Evolutionary conservation across 2,329 filamentous ascomycete genomes (phyloP).

Genomic region (Myrmaecium sp.): DNA sequence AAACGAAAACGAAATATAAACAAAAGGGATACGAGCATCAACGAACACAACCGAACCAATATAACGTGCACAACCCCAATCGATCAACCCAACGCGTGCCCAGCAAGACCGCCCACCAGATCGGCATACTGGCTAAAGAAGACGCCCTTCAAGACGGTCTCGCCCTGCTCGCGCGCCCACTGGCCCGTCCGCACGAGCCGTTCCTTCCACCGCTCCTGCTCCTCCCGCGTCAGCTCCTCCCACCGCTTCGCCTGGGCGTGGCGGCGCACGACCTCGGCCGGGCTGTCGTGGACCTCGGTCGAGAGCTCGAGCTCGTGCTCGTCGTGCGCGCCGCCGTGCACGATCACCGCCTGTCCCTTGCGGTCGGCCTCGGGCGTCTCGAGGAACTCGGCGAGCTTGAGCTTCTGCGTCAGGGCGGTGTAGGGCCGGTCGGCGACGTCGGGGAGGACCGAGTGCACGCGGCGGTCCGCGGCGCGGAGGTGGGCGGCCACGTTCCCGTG

Average conservation of each 20-base stretch:
- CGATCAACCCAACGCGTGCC: too few relatives aligned
- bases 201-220: conserved; percentile 53
- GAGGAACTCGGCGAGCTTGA: background rate
- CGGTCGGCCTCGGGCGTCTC: conserved; percentile 6
- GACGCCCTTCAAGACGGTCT: conserved; percentile 58
- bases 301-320: conserved; percentile 20
- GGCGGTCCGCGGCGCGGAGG: background rate
- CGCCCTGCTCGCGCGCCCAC: conserved; percentile 66
- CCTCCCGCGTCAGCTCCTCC: conserved; percentile 49
- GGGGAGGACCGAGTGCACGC: conserved; percentile 7
- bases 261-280: conserved; percentile 17
- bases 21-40: too few relatives aligned
- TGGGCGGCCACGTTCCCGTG: background rate
- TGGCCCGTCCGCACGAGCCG: conserved; percentile 53
- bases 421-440: conserved; percentile 11
- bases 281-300: conserved; percentile 22
- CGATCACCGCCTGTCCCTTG: conserved; percentile 24
- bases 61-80: too few relatives aligned
- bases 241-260: conserved; percentile 41
- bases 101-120: conserved; percentile 26
- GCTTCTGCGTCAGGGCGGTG: conserved; percentile 10
- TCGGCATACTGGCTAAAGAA: conserved; percentile 59
- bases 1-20: too few relatives aligned
- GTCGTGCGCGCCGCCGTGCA: conserved; percentile 9
- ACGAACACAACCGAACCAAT: too few relatives aligned